Percentiles rank a stretch among this genome's conserved stretches.
Evolutionary conservation across 1,284 basidiomycete species (phyloP).

Genomic region (Irpex sp.): DNA sequence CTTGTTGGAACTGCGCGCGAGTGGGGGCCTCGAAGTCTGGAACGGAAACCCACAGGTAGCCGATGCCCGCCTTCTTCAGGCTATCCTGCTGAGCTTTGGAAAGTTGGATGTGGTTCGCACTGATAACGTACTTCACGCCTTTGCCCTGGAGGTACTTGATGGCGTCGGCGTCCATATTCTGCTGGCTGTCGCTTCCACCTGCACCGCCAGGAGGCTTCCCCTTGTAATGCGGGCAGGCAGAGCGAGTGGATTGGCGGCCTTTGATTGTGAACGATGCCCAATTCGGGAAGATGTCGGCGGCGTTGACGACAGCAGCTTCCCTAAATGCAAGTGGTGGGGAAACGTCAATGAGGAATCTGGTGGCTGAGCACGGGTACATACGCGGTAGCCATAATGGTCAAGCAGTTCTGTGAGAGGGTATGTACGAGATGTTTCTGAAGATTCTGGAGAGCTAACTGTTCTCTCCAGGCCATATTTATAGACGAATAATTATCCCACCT

Average conservation of each 20-base stretch:
- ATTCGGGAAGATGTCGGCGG: not conserved
- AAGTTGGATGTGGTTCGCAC: not conserved
- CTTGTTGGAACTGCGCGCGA: not conserved
- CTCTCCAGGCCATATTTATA: not conserved
- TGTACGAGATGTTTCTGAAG: not conserved
- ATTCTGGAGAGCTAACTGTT: not conserved
- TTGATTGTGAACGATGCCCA: not conserved
- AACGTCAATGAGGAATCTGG: not conserved
- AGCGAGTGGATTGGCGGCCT: not conserved
- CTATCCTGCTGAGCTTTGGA: not conserved
- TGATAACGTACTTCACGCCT: not conserved
- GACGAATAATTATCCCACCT: not conserved
- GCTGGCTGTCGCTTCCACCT: not conserved
- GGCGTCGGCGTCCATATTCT: not conserved
- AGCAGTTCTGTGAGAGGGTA: not conserved
- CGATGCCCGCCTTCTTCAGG: not conserved
- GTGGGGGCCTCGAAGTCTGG: not conserved
- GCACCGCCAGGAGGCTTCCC: not conserved
- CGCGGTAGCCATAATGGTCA: not conserved
- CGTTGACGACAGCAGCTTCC: not conserved
- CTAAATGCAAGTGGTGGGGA: no score
- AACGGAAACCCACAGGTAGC: not conserved
- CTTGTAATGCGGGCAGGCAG: constrained; percentile 1
- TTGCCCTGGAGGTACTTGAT: not conserved
- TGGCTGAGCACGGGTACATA: not conserved